phyloP scores from a whole-genome alignment of 2,329 filamentous ascomycete species.

The Ceratocystis albifundus region DNA sequence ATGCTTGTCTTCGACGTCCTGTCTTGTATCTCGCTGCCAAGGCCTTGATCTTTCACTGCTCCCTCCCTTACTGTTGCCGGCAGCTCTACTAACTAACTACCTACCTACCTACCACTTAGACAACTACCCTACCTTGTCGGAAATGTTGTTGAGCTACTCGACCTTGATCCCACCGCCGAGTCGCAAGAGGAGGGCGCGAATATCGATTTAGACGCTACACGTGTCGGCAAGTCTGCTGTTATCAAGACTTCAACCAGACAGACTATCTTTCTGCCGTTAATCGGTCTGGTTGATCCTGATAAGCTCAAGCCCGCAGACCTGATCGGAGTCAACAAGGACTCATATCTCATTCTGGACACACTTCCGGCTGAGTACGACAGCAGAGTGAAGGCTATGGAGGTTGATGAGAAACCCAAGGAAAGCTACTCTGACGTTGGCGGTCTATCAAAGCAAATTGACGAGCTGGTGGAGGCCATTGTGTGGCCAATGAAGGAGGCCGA shows the following conservation, averaged over 20 bases:
- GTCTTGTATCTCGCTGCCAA: not conserved
- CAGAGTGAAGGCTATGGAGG: slow-evolving; percentile 98
- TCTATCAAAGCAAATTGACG: slow-evolving; percentile 96
- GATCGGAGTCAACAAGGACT: slow-evolving; percentile 98
- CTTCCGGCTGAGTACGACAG: slow-evolving; percentile 97
- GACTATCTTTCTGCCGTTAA: slow-evolving; percentile 95
- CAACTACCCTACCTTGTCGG: slow-evolving; percentile 97
- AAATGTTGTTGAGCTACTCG: slow-evolving; percentile 93
- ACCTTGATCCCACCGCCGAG: slow-evolving; percentile 91
- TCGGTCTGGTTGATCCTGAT: slow-evolving; percentile 91
- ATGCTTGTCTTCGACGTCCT: not conserved
- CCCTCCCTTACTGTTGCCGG: no score
- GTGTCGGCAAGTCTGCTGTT: slow-evolving; percentile 94
- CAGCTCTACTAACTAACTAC: not conserved
- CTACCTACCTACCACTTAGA: slow-evolving; percentile 36
- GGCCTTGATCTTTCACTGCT: no score
- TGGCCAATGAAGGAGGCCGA: slow-evolving; percentile 99
- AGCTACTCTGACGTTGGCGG: slow-evolving; percentile 98
- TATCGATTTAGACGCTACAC: slow-evolving; percentile 91
- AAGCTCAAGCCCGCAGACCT: slow-evolving; percentile 90
- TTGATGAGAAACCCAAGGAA: slow-evolving; percentile 98
- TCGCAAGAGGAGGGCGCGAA: slow-evolving; percentile 96
- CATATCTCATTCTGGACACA: slow-evolving; percentile 92
- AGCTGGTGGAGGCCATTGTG: slow-evolving; percentile 94
- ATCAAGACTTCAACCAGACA: slow-evolving; percentile 99